phyloP scores from a whole-genome alignment of 306 rosid species.

The Malus domestica region DNA sequence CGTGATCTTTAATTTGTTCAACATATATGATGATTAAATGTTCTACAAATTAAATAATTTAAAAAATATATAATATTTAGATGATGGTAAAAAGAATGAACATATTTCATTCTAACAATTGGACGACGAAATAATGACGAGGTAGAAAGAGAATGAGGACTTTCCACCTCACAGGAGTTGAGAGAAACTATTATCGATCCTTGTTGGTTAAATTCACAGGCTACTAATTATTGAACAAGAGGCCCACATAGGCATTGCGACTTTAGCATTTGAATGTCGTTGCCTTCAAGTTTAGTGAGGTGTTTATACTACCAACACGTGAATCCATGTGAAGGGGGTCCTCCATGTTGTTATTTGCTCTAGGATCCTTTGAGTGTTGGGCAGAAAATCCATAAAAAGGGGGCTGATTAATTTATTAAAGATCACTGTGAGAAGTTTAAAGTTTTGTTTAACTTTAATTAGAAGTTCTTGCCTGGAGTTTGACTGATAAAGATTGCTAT shows the following conservation, averaged over 20 bases:
- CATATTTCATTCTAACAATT: no score
- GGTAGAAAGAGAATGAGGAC: no score
- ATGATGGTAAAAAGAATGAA: no score
- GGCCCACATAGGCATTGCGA: slow-evolving; percentile 20
- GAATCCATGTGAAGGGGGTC: slow-evolving; percentile 80
- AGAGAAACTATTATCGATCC: not conserved
- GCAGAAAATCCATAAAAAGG: slow-evolving; percentile 19
- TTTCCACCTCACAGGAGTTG: no score
- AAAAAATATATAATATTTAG: no score
- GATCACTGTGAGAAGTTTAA: slow-evolving; percentile 10
- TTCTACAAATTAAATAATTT: no score
- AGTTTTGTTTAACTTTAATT: not conserved
- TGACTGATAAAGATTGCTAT: not conserved
- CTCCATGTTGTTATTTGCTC: slow-evolving; percentile 27
- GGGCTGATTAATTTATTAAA: slow-evolving; percentile 2
- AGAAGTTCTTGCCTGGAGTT: not conserved
- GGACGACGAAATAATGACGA: no score
- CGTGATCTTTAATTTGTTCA: no score
- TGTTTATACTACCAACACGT: slow-evolving; percentile 43
- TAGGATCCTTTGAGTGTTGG: slow-evolving; percentile 30
- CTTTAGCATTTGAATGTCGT: slow-evolving; percentile 36
- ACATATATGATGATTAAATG: no score
- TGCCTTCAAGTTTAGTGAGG: slow-evolving; percentile 33
- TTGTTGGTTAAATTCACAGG: slow-evolving; percentile 10
- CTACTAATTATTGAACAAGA: slow-evolving; percentile 30